Conservation (phyloP, 495 filamentous ascomycete species). For the Cercophora newfieldiana region DNA sequence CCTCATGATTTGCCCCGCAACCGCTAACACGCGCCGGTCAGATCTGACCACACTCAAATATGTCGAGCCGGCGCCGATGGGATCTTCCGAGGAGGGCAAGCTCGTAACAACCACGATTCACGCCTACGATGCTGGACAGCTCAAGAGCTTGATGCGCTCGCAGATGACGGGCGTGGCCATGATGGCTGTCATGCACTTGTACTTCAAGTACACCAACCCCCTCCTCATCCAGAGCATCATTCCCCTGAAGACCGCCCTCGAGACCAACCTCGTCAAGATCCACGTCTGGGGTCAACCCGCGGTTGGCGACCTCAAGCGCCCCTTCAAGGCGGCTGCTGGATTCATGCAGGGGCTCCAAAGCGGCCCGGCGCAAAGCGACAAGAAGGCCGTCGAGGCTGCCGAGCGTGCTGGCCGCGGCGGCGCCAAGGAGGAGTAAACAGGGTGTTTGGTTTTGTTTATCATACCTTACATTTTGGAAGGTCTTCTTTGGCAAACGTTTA, state of each 20-base stretch:
- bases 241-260: constrained; percentile 90
- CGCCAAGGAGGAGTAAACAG: constrained; percentile 81
- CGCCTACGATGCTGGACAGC: constrained; percentile 85
- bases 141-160: constrained; percentile 76
- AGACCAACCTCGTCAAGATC: constrained; percentile 93
- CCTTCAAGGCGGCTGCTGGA: constrained; percentile 85
- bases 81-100: constrained; percentile 87
- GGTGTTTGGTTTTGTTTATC: background rate
- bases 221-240: constrained; percentile 98
- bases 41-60: constrained; percentile 98
- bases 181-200: constrained; percentile 98
- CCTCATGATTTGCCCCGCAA: background rate
- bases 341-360: constrained; percentile 71
- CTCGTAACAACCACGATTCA: constrained; percentile 93
- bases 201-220: constrained; percentile 99
- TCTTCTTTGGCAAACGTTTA: background rate
- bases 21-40: constrained; percentile 34
- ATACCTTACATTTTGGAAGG: background rate
- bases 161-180: constrained; percentile 95
- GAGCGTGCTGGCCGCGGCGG: constrained; percentile 84
- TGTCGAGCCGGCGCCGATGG: constrained; percentile 91
- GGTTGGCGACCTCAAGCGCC: constrained; percentile 85
- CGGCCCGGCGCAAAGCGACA: constrained; percentile 83
- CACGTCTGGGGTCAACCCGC: constrained; percentile 90
- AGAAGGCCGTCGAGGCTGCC: constrained; percentile 88